Evolutionary conservation across 257 asterid genomes (phyloP).

Genomic region (Nicotiana obtusifolia): DNA sequence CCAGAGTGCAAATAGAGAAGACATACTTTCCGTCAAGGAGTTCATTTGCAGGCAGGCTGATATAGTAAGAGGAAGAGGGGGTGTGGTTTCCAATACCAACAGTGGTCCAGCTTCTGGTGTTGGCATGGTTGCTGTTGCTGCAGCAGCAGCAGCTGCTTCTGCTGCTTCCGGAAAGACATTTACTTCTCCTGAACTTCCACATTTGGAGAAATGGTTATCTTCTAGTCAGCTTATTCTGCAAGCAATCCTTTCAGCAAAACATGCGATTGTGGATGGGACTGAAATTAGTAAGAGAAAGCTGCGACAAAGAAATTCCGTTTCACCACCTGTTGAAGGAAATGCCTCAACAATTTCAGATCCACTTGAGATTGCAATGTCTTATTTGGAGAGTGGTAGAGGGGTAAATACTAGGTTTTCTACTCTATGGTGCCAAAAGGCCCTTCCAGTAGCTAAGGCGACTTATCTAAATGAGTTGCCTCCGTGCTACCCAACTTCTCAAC

Average conservation of each 20-base stretch:
- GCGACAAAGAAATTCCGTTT: constrained; percentile 26
- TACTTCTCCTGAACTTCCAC: constrained; percentile 72
- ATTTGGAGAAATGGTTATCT: constrained; percentile 69
- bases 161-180: constrained; percentile 53
- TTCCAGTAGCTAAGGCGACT: constrained; percentile 75
- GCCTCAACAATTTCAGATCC: constrained; percentile 37
- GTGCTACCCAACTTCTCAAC: constrained; percentile 83
- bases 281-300: constrained; percentile 21
- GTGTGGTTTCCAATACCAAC: constrained; percentile 41
- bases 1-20: constrained; percentile 58
- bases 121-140: constrained; percentile 94
- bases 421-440: constrained; percentile 76
- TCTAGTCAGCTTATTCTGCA: constrained; percentile 62
- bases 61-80: constrained; percentile 75
- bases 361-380: constrained; percentile 45
- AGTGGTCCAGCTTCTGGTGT: constrained; percentile 58
- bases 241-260: constrained; percentile 56
- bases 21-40: constrained; percentile 66
- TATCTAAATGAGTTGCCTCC: constrained; percentile 69
- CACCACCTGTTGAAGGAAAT: constrained; percentile 31
- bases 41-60: constrained; percentile 74
- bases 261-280: constrained; percentile 23
- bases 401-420: constrained; percentile 65
- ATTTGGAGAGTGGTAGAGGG: constrained; percentile 49
- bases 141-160: constrained; percentile 92